phyloP scores from a whole-genome alignment of 1,284 basidiomycete species.

The Xerocomus amazonicus region DNA sequence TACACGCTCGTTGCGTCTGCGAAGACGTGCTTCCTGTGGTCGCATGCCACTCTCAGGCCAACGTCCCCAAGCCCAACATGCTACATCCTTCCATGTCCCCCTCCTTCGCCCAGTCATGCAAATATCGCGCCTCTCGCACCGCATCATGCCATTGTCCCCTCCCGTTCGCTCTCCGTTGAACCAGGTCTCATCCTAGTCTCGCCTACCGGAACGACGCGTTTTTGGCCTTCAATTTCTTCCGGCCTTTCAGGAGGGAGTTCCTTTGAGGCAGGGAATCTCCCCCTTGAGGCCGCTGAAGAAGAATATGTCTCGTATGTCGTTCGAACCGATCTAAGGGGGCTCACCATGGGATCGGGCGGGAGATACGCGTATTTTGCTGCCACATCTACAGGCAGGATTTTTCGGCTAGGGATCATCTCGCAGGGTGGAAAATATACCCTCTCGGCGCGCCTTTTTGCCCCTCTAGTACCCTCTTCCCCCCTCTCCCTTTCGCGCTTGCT shows the following conservation, averaged over 20 bases:
- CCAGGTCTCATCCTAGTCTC: conserved; percentile 75
- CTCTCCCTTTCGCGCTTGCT: conserved; percentile 57
- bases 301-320: conserved; percentile 64
- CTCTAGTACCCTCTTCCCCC: conserved; percentile 43
- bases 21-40: conserved; percentile 79
- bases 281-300: conserved; percentile 41
- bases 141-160: conserved; percentile 67
- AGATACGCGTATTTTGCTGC: conserved; percentile 50
- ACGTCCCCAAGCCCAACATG: conserved; percentile 55
- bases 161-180: conserved; percentile 53
- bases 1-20: conserved; percentile 70
- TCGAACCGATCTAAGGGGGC: conserved; percentile 56
- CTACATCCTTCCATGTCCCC: conserved; percentile 75
- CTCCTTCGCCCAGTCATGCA: conserved; percentile 28
- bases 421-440: conserved; percentile 65
- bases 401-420: conserved; percentile 61
- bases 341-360: conserved; percentile 3
- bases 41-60: conserved; percentile 54
- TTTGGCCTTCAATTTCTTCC: conserved; percentile 79
- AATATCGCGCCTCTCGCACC: conserved; percentile 46
- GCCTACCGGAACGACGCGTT: conserved; percentile 58
- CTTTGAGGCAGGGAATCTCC: conserved; percentile 51
- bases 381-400: conserved; percentile 63
- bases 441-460: conserved; percentile 53
- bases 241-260: conserved; percentile 78